A percentile compares a stretch with the other conserved stretches of the same genome.
Evolutionary conservation across 1,139 yeast genomes (phyloP).

Genomic region (Hansenula lynferdii): DNA sequence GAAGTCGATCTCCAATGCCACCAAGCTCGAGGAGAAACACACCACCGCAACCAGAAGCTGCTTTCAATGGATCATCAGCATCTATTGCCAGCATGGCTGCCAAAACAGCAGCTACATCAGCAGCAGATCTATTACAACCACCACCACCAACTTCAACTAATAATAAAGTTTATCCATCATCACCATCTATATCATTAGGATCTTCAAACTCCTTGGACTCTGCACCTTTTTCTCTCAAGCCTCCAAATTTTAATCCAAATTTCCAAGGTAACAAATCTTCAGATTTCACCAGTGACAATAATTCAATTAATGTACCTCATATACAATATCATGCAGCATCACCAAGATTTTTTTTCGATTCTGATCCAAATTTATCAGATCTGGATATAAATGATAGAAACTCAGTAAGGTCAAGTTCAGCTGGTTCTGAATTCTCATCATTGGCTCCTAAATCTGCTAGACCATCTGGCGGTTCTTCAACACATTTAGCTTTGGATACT

Average conservation of each 20-base stretch:
- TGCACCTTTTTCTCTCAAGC: not conserved
- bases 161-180: slow-evolving; percentile 12
- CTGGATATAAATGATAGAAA: not conserved
- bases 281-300: not conserved
- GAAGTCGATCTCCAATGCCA: slow-evolving; percentile 1
- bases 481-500: not conserved
- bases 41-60: not conserved
- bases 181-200: slow-evolving; percentile 14
- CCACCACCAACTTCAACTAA: slow-evolving; percentile 15
- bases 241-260: not conserved
- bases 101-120: slow-evolving; percentile 8
- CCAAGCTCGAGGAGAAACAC: not conserved
- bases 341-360: slow-evolving; percentile 1
- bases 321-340: not conserved
- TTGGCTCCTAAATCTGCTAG: not conserved
- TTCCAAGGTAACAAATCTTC: not conserved
- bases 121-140: slow-evolving; percentile 8
- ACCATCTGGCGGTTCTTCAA: not conserved
- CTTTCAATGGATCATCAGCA: slow-evolving; percentile 1
- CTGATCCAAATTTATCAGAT: not conserved
- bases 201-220: slow-evolving; percentile 15
- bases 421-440: not conserved
- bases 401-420: not conserved
- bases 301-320: not conserved
- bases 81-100: slow-evolving; percentile 10